Percentiles rank a stretch among this genome's conserved stretches.
Conservation (phyloP, 768 basidiomycete genomes). For the Amanita molliuscula region DNA sequence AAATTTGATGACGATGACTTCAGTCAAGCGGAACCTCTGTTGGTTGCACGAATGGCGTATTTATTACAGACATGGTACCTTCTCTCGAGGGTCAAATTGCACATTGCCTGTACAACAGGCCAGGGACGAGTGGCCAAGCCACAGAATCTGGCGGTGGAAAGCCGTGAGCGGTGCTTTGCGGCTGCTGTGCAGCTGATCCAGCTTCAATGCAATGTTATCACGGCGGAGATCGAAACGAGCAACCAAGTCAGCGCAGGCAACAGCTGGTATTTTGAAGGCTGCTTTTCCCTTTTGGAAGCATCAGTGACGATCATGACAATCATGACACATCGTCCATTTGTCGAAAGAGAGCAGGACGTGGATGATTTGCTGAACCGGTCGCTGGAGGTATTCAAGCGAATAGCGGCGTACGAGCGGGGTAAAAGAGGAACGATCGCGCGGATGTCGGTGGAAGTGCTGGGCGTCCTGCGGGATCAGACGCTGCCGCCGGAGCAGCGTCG, state of each 20-base stretch:
- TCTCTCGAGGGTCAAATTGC: slow-evolving; percentile 32
- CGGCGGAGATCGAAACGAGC: slow-evolving; percentile 13
- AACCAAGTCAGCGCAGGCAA: slow-evolving; percentile 18
- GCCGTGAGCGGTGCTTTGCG: slow-evolving; percentile 27
- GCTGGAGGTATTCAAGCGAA: slow-evolving; percentile 23
- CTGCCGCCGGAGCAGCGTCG: not conserved
- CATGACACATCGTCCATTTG: slow-evolving; percentile 27
- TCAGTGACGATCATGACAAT: slow-evolving; percentile 34
- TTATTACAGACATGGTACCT: slow-evolving; percentile 38
- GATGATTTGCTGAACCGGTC: slow-evolving; percentile 28
- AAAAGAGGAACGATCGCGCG: slow-evolving; percentile 27
- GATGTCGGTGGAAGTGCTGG: slow-evolving; percentile 29
- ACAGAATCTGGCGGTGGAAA: slow-evolving; percentile 18
- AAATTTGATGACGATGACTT: slow-evolving; percentile 17
- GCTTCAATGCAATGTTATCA: slow-evolving; percentile 27
- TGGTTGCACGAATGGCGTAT: slow-evolving; percentile 30
- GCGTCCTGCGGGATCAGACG: not conserved
- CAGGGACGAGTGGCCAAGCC: slow-evolving; percentile 15
- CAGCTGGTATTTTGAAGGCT: slow-evolving; percentile 33
- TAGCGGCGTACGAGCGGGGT: slow-evolving; percentile 22
- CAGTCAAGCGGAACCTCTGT: slow-evolving; percentile 21
- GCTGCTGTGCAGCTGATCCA: slow-evolving; percentile 32
- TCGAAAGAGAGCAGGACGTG: slow-evolving; percentile 25
- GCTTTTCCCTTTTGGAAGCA: slow-evolving; percentile 36
- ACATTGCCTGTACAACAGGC: slow-evolving; percentile 30